Percentiles rank a stretch among this genome's conserved stretches.
Conservation (phyloP, 2,329 filamentous ascomycete species). For the Periconia sp. region DNA sequence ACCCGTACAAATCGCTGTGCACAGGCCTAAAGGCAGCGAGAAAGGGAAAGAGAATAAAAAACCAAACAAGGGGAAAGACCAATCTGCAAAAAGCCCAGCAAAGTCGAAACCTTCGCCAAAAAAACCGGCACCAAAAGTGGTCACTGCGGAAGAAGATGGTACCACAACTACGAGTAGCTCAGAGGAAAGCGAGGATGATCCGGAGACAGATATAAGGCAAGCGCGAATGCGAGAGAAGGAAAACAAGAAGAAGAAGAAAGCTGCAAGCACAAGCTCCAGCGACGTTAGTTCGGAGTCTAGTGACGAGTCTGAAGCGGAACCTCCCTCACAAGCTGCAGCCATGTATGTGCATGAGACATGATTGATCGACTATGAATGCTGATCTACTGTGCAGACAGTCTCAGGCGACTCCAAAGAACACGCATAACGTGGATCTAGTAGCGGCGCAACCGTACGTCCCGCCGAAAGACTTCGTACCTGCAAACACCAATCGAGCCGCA, state of each 20-base stretch:
- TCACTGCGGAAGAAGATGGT: conserved; percentile 20
- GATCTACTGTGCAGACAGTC: conserved; percentile 6
- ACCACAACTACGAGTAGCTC: conserved; percentile 28
- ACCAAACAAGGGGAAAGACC: conserved; percentile 8
- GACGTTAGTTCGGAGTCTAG: conserved; percentile 34
- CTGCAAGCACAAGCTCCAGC: conserved; percentile 15
- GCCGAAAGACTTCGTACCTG: conserved; percentile 51
- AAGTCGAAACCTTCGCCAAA: conserved; percentile 13
- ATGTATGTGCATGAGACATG: conserved; percentile 12
- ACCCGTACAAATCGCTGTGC: conserved; percentile 32
- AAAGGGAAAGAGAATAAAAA: conserved; percentile 20
- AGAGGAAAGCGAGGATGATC: conserved; percentile 25
- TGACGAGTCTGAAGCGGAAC: conserved; percentile 41
- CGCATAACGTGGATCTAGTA: conserved; percentile 34
- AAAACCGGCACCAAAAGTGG: conserved; percentile 17
- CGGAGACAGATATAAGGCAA: conserved; percentile 20
- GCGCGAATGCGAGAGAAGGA: conserved; percentile 12
- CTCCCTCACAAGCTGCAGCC: conserved; percentile 17
- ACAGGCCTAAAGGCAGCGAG: conserved; percentile 27
- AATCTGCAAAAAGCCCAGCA: conserved; percentile 8
- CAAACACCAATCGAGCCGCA: conserved; percentile 49
- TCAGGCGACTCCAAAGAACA: conserved; percentile 16
- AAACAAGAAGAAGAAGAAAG: conserved; percentile 8
- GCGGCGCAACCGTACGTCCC: conserved; percentile 41
- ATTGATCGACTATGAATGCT: background rate